Base-by-base conservation (phyloP, 1,284 basidiomycete genomes). In the Fomitopsis palustris region DNA sequence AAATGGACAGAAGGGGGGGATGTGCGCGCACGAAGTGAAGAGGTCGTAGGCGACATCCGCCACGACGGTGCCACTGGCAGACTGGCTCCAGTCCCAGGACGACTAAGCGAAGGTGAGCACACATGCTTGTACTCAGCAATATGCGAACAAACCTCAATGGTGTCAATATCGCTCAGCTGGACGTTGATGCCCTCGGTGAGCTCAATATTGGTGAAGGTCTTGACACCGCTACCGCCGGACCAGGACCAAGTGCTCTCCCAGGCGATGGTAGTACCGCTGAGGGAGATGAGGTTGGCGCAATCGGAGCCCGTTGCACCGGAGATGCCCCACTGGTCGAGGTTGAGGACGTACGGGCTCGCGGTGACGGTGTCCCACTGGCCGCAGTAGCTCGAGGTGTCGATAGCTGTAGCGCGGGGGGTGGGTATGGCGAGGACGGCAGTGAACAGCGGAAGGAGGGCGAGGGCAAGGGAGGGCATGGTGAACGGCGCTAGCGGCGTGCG, bases 31-130 rank as follows among this genome's bases (percentile, higher is more conserved):
- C 1, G 85, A 79, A 0, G 86, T 87, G 74, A 88, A 88, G 1
- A 87, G 63, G 62, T 88, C 86, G 62, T 79, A 88, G 10, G 85
- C 82, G 52, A 86, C 77, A 61, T 88, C 77, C 0, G 81, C 79
- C 43, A 84, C 79, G 59, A 77, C 65, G 0, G 60, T 61, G 9
- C 69, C 72, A 2, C 65, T 66, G 12, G 64, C 62, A 29, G 57
- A 61, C 59, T 78, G 76, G 31, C 69, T 70, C 81, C 82, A 83
- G 4, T 66, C 12, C 81, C 80, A 82, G 0, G 61, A 68, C 16
- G 77, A 64, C 81, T 83, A 55, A 29, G n/a, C 29, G 21, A 8
- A 14, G 17, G 14, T 35, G 1, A 51, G 31, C 17, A 14, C 1
- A 17, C n/a, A 7, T 16, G 9, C 39, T 17, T 16, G 9, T 16